Evolutionary conservation across 169 alveolate genomes (phyloP).

Genomic region (Cyclospora cayetanensis): DNA sequence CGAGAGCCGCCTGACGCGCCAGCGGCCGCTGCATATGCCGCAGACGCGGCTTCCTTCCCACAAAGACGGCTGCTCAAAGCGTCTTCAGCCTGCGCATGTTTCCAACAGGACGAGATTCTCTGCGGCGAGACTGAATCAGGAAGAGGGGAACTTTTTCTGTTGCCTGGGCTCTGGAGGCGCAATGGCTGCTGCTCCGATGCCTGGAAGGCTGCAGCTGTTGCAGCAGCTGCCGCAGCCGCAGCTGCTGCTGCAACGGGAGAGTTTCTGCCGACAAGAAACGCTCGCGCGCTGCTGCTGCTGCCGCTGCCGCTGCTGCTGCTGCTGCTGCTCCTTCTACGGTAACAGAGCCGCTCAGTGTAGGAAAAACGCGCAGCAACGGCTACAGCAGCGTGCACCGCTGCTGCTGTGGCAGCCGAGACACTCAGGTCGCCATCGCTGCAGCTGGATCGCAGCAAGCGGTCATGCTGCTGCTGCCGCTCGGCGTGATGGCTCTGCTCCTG

Average conservation of each 20-base stretch:
- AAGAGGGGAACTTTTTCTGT: not conserved
- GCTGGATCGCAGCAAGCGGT: constrained; percentile 45
- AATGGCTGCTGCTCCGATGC: constrained; percentile 41
- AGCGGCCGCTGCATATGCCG: constrained; percentile 34
- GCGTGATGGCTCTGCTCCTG: not conserved
- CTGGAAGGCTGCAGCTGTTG: constrained; percentile 1
- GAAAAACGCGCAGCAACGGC: constrained; percentile 47
- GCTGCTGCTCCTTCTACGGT: constrained; percentile 47
- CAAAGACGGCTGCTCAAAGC: too few species aligned
- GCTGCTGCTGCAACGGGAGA: not conserved
- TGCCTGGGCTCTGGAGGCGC: not conserved
- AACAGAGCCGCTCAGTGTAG: constrained; percentile 29
- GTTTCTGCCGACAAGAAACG: not conserved
- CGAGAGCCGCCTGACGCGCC: not conserved
- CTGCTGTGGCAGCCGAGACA: constrained; percentile 20
- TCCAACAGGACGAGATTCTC: too few species aligned
- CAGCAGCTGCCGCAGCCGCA: constrained; percentile 26
- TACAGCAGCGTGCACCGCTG: constrained; percentile 47
- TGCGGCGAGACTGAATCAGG: too few species aligned
- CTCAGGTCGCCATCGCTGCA: constrained; percentile 14
- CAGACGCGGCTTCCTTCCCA: too few species aligned
- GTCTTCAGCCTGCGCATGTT: too few species aligned
- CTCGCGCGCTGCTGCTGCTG: too few species aligned
- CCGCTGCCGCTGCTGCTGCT: constrained; percentile 9
- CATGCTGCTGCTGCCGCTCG: constrained; percentile 33